phyloP scores from a whole-genome alignment of 352 stramenopile genomes.

The Pythium biforme region DNA sequence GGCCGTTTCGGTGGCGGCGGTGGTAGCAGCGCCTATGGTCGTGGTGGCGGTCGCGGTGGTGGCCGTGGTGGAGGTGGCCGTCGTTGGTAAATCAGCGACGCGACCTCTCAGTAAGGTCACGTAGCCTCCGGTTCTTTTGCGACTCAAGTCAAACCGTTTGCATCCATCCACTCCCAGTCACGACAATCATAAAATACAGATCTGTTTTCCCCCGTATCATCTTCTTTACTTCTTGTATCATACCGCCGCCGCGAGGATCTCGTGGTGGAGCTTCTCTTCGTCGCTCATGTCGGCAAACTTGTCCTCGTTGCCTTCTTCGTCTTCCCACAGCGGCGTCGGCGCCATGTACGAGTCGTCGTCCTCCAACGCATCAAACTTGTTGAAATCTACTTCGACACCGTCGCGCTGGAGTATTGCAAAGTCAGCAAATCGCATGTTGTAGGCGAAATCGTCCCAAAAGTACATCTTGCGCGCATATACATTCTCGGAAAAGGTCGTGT shows the following conservation, averaged over 20 bases:
- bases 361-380: conserved; percentile 55
- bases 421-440: conserved; percentile 73
- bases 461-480: conserved; percentile 88
- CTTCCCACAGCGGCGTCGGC: conserved; percentile 18
- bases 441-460: conserved; percentile 87
- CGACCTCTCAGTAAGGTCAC: background rate
- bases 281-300: background rate
- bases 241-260: background rate
- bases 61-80: conserved; percentile 34
- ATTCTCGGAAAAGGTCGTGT: conserved; percentile 85
- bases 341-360: conserved; percentile 11
- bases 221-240: too few species aligned
- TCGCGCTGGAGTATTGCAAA: conserved; percentile 73
- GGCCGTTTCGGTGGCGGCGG: conserved; percentile 60
- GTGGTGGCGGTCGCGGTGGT: conserved; percentile 60
- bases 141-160: background rate
- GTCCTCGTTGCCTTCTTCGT: background rate
- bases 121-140: background rate
- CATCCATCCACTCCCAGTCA: background rate
- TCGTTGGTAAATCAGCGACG: conserved; percentile 41
- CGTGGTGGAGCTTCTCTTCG: background rate
- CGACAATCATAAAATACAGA: conserved; percentile 22
- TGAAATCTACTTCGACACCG: conserved; percentile 64
- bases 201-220: conserved; percentile 8
- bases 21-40: conserved; percentile 47